phyloP scores from a whole-genome alignment of 2,329 filamentous ascomycete species.

The Ophiosphaerella herpotricha region DNA sequence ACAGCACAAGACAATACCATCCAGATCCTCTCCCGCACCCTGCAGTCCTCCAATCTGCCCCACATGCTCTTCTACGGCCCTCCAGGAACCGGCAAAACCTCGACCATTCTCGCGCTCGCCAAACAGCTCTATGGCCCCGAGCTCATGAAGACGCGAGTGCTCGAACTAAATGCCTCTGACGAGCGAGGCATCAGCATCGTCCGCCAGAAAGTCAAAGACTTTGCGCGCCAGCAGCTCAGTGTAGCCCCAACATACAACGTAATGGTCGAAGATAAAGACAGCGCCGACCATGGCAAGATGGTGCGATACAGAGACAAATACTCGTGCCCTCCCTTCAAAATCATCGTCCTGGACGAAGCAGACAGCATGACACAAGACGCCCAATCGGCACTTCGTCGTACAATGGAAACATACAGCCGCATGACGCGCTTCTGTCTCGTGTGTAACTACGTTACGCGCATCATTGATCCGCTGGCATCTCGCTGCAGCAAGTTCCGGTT shows the following conservation, averaged over 20 bases:
- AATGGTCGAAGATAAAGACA: slow-evolving; percentile 53
- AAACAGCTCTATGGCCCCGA: slow-evolving; percentile 98
- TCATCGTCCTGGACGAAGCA: slow-evolving; percentile 96
- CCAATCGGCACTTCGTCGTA: slow-evolving; percentile 86
- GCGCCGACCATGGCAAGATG: slow-evolving; percentile 27
- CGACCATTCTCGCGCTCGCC: slow-evolving; percentile 92
- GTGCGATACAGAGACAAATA: slow-evolving; percentile 67
- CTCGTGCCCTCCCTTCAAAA: slow-evolving; percentile 97
- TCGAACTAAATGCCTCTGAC: slow-evolving; percentile 98
- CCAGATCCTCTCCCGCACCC: slow-evolving; percentile 84
- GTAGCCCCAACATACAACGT: slow-evolving; percentile 71
- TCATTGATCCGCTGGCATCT: slow-evolving; percentile 93
- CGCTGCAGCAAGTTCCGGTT: slow-evolving; percentile 97
- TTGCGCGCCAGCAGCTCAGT: slow-evolving; percentile 91
- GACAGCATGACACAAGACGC: slow-evolving; percentile 99
- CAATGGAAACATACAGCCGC: slow-evolving; percentile 97
- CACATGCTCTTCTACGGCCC: slow-evolving; percentile 99
- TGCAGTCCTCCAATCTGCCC: slow-evolving; percentile 95
- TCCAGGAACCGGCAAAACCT: slow-evolving; percentile 96
- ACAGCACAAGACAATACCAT: slow-evolving; percentile 97
- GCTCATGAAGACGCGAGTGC: slow-evolving; percentile 89
- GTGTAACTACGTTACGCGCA: slow-evolving; percentile 97
- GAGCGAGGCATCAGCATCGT: slow-evolving; percentile 98
- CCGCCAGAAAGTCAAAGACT: slow-evolving; percentile 96
- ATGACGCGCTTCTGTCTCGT: slow-evolving; percentile 97